Conservation (phyloP, 306 rosid species). For the Astragalus membranaceus region DNA sequence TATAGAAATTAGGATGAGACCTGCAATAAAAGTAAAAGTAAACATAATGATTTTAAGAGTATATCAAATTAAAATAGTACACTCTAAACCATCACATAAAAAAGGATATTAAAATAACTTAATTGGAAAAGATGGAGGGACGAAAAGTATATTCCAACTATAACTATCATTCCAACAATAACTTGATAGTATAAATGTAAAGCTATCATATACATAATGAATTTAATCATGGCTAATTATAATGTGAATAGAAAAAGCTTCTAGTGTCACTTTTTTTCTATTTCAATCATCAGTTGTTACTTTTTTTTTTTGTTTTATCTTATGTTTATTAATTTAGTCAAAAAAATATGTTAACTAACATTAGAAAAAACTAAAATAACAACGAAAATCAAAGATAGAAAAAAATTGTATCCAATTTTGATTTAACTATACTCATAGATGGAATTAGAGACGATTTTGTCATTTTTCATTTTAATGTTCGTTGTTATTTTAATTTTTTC, state of each 20-base stretch:
- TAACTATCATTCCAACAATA: slow-evolving; percentile 11
- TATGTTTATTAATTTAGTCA: not conserved
- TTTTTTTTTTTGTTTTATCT: not conserved
- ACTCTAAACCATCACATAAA: too few species aligned
- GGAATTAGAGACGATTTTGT: too few species aligned
- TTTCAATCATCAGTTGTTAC: not conserved
- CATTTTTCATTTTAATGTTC: too few species aligned
- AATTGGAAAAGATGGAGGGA: slow-evolving; percentile 1
- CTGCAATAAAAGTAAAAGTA: too few species aligned
- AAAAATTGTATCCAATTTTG: too few species aligned
- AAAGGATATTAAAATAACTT: not conserved
- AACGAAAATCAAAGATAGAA: too few species aligned
- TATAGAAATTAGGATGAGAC: too few species aligned
- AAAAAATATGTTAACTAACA: too few species aligned
- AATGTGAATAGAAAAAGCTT: not conserved
- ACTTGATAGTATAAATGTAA: not conserved
- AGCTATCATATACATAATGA: slow-evolving; percentile 11
- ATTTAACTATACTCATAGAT: not conserved
- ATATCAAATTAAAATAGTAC: too few species aligned
- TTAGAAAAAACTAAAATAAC: too few species aligned
- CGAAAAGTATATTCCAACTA: not conserved
- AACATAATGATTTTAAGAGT: too few species aligned
- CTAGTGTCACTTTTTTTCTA: not conserved
- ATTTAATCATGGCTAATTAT: slow-evolving; percentile 11
- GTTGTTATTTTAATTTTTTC: too few species aligned